Evolutionary conservation across 2,329 filamentous ascomycete species (phyloP).

Genomic region (Colletotrichum sp.): DNA sequence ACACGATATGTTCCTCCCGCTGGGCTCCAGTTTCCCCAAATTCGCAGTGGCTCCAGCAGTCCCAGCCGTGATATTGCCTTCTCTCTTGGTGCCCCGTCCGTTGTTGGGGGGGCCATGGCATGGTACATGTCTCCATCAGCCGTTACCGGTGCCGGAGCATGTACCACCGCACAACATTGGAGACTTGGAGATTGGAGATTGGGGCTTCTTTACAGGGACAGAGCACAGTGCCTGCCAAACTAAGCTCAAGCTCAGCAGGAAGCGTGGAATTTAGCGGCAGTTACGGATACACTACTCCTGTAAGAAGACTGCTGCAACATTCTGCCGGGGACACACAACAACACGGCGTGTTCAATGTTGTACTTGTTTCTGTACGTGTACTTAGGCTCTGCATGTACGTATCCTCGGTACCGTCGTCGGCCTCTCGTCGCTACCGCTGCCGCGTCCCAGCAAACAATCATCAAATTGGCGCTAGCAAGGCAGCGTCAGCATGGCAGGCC

Average conservation of each 20-base stretch:
- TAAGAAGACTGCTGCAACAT: neutral
- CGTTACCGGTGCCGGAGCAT: neutral
- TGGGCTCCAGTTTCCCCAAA: neutral
- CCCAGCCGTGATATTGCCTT: neutral
- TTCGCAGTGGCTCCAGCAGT: neutral
- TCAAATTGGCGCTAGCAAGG: neutral
- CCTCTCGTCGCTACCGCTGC: neutral
- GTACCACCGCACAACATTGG: neutral
- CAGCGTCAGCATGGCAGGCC: neutral
- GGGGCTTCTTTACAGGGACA: neutral
- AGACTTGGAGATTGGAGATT: neutral
- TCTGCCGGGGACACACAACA: neutral
- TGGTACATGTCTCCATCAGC: neutral
- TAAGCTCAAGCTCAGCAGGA: neutral
- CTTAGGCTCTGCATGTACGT: neutral
- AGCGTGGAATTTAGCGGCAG: neutral
- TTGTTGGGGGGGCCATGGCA: neutral
- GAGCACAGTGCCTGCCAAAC: neutral
- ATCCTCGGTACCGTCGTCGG: neutral
- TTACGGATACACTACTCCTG: neutral
- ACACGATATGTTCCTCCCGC: neutral
- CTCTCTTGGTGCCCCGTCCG: neutral
- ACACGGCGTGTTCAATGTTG: neutral
- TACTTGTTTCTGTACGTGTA: neutral
- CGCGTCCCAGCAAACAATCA: neutral